These are phyloP conservation scores for Penicillium sp. DNA, from an alignment of 2,329 filamentous ascomycete genomes.

Conservation along the genomic window DNA sequence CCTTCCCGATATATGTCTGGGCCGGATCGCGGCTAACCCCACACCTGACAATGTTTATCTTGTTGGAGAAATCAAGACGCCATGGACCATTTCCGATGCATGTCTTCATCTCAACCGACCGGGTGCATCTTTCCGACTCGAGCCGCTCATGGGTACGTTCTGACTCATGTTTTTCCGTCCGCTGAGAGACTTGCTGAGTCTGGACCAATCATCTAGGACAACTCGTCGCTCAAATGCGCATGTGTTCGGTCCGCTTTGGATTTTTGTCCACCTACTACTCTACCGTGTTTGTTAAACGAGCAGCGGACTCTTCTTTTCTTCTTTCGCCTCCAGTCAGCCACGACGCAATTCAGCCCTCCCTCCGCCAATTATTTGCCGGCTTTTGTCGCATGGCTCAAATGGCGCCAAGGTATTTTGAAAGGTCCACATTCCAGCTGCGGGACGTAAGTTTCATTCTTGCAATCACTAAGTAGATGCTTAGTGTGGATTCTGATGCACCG, in stretches of 20 bases:
- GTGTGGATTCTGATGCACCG: background rate
- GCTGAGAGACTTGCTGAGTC: too few species aligned
- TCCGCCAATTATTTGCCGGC: slow-evolving; percentile 4
- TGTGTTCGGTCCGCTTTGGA: background rate
- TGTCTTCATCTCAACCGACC: too few species aligned
- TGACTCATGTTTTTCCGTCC: too few species aligned
- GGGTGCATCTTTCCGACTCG: too few species aligned
- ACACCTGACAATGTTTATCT: too few species aligned
- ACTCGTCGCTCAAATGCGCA: slow-evolving; percentile 1
- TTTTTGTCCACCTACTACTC: slow-evolving; percentile 2
- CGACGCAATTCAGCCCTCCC: background rate
- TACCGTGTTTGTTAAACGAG: slow-evolving; percentile 5
- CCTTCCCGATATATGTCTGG: too few species aligned
- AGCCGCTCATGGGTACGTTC: too few species aligned
- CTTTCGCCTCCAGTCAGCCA: slow-evolving; percentile 1
- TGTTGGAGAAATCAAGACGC: too few species aligned
- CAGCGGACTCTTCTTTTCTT: slow-evolving; percentile 1
- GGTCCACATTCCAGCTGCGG: background rate
- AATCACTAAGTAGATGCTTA: background rate
- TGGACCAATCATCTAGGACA: background rate
- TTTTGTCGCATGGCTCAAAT: slow-evolving; percentile 4
- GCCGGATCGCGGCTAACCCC: too few species aligned
- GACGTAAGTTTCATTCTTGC: background rate
- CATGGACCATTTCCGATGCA: too few species aligned
- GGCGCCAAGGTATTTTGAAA: background rate